phyloP scores from a whole-genome alignment of 2,329 filamentous ascomycete genomes.

The Pseudogymnoascus sp. region DNA sequence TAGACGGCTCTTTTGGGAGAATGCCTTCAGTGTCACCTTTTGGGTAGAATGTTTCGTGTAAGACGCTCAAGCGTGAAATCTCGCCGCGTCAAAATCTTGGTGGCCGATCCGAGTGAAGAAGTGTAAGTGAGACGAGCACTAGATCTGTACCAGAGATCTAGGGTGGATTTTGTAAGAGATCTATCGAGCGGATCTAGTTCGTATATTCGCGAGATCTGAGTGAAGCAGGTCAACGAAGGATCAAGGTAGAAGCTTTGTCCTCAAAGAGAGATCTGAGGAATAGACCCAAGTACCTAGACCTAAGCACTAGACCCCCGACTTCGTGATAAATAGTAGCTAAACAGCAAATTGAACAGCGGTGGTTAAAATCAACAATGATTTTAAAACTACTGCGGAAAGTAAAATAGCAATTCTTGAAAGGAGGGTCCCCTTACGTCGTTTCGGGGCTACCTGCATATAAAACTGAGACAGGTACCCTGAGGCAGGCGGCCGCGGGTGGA shows the following conservation, averaged over 20 bases:
- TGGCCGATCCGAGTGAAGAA: neutral
- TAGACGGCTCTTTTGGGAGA: neutral
- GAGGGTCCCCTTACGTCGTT: neutral
- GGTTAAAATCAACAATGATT: neutral
- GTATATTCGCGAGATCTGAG: neutral
- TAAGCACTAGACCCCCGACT: neutral
- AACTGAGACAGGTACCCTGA: neutral
- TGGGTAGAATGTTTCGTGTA: neutral
- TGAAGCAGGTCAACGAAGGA: neutral
- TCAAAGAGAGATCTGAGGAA: neutral
- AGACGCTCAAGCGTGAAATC: neutral
- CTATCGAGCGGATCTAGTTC: neutral
- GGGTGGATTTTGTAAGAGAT: too few species aligned
- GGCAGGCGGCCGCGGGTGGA: neutral
- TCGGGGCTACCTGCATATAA: neutral
- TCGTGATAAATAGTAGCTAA: neutral
- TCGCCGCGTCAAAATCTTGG: neutral
- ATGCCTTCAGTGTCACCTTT: neutral
- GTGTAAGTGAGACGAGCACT: neutral
- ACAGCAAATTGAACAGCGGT: neutral
- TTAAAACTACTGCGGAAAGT: neutral
- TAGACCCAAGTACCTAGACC: too few species aligned
- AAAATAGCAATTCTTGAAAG: neutral
- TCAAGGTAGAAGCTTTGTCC: neutral
- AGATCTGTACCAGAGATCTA: neutral